Evolutionary conservation across 2,329 filamentous ascomycete genomes (phyloP), one percentile per base, ranked within the genome.

Genomic region (Hypoxylon sp.): DNA sequence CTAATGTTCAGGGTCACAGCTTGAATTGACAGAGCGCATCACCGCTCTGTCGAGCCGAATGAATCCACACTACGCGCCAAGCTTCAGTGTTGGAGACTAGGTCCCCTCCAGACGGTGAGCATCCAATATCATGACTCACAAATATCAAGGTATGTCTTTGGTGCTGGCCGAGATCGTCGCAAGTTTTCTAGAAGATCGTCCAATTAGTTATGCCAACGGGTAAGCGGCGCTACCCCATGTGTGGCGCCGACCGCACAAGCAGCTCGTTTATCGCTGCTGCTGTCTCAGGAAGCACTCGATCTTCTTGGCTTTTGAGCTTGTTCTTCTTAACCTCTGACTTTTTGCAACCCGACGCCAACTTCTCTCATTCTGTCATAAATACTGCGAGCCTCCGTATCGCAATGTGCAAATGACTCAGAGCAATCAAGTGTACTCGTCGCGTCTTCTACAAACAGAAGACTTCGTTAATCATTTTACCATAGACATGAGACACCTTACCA

Each of bases 131-230:
- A 30, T 70, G 68, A 70, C 51, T 65, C 49, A 62, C 34, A 23
- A 55, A 53, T 64, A 65, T 55, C 52, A 56, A 63, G 19, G 48
- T 46, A 48, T 28, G 45, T 53, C 52, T 62, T 60, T 60, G 52
- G 43, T 63, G 43, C 28, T 45, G 68, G 68, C 59, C 60, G 34
- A 48, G 68, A 65, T 68, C 62, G 68, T 46, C 60, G 21, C 56
- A 50, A 46, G 30, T 23, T 23, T 68, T 68, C 68, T 64, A 63
- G 60, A 71, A 71, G 57, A 64, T 66, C 60, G 49, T 63, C 60
- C 43, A 63, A 64, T 55, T 51, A 25, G 45, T 67, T 25, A 63
- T 60, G 63, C 52, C 57, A 38, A 53, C 49, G 63, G 58, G 49
- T 51, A 60, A 61, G 65, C 63, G 60, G 60, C 50, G 52, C 38